phyloP scores from a whole-genome alignment of 1,284 basidiomycete species.

The Leccinum subrobustum region DNA sequence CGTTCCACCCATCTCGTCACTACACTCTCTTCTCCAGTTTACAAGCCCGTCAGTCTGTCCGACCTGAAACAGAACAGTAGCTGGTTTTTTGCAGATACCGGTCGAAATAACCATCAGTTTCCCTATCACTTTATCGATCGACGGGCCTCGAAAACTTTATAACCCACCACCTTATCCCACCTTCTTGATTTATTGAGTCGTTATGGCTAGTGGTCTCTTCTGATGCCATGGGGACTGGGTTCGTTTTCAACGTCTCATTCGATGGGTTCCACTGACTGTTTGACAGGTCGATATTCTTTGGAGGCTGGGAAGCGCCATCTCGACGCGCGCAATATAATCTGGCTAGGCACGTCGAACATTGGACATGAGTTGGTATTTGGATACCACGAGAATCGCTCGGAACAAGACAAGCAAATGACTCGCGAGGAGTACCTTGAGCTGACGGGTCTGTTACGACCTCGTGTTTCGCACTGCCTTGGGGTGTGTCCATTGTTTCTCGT shows the following conservation, averaged over 20 bases:
- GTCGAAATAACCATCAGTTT: no score
- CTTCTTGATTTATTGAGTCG: no score
- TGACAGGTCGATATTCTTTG: slow-evolving; percentile 63
- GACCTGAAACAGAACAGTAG: neutral
- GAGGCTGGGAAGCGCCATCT: slow-evolving; percentile 67
- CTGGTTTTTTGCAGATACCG: no score
- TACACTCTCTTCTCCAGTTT: no score
- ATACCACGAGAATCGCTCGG: slow-evolving; percentile 51
- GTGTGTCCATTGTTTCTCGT: slow-evolving; percentile 30
- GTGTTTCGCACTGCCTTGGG: slow-evolving; percentile 69
- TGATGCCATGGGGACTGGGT: slow-evolving; percentile 84
- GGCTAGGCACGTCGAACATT: slow-evolving; percentile 80
- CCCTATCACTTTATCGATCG: no score
- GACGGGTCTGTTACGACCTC: slow-evolving; percentile 62
- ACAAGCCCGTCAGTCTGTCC: neutral
- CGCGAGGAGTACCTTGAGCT: slow-evolving; percentile 73
- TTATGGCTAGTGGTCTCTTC: slow-evolving; percentile 51
- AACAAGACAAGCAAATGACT: slow-evolving; percentile 53
- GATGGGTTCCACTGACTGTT: slow-evolving; percentile 10
- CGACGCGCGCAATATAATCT: slow-evolving; percentile 75
- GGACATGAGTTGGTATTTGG: slow-evolving; percentile 72
- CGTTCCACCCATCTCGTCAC: neutral
- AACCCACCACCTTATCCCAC: no score
- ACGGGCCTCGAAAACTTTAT: no score
- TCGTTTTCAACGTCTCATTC: slow-evolving; percentile 13